Evolutionary conservation across 768 basidiomycete genomes (phyloP).

Genomic region (Cystobasidiopsis lactophilus): DNA sequence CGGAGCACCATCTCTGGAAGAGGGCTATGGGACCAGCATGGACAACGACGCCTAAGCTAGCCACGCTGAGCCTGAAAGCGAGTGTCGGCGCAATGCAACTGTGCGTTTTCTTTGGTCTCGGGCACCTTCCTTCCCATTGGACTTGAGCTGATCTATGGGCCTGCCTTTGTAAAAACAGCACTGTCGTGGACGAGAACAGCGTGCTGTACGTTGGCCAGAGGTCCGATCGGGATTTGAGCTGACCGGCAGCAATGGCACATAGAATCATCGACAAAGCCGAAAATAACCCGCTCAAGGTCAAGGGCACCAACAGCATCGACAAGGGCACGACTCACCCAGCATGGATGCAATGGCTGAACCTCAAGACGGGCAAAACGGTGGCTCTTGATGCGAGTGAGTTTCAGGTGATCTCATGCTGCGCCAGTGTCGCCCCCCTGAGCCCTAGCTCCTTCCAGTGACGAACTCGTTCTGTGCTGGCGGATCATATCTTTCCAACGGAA

Average conservation of each 20-base stretch:
- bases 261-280: constrained; percentile 17
- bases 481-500: constrained; percentile 20
- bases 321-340: constrained; percentile 1
- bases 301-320: not conserved
- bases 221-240: not conserved
- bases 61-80: constrained; percentile 24
- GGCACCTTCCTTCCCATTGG: too few relatives aligned
- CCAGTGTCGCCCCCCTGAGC: too few relatives aligned
- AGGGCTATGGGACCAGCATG: not conserved
- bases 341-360: constrained; percentile 15
- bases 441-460: too few relatives aligned
- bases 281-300: constrained; percentile 9
- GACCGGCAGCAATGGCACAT: not conserved
- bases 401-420: too few relatives aligned
- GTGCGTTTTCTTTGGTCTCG: too few relatives aligned
- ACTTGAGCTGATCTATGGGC: too few relatives aligned
- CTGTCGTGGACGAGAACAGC: not conserved
- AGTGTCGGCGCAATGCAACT: constrained; percentile 37
- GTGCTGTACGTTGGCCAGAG: not conserved
- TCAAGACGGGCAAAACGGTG: constrained; percentile 7
- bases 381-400: constrained; percentile 56
- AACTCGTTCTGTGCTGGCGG: constrained; percentile 20
- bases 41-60: not conserved
- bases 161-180: too few relatives aligned
- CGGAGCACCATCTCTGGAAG: not conserved